Evolutionary conservation across 2,329 filamentous ascomycete species (phyloP).

Genomic region (Pestalotiopsis sp.): DNA sequence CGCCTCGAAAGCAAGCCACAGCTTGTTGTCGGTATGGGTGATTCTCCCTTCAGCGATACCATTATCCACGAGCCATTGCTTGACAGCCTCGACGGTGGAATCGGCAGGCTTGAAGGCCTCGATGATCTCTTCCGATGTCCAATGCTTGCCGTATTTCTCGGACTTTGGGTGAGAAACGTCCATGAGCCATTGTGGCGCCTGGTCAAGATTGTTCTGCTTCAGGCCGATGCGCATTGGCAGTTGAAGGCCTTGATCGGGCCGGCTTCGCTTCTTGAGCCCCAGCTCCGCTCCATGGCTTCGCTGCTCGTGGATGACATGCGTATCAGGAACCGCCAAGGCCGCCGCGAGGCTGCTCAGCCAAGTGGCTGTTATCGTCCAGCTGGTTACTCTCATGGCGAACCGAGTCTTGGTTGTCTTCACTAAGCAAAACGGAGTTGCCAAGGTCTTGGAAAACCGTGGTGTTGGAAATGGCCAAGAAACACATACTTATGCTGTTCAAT

Average conservation of each 20-base stretch:
- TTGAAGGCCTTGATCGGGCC: not conserved
- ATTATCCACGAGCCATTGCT: slow-evolving; percentile 5
- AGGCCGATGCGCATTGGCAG: slow-evolving; percentile 37
- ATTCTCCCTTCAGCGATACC: slow-evolving; percentile 6
- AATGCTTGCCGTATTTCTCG: slow-evolving; percentile 9
- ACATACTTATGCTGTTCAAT: not conserved
- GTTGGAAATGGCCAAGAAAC: not conserved
- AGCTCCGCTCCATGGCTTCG: not conserved
- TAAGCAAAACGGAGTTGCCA: not conserved
- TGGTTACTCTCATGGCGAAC: slow-evolving; percentile 4
- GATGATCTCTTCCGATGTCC: slow-evolving; percentile 5
- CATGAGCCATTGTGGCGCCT: slow-evolving; percentile 8
- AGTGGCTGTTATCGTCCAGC: not conserved
- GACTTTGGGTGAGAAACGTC: slow-evolving; percentile 3
- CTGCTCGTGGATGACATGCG: slow-evolving; percentile 9
- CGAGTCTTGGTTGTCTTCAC: not conserved
- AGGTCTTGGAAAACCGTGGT: slow-evolving; percentile 1
- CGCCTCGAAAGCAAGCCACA: slow-evolving; percentile 8
- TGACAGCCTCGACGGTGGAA: slow-evolving; percentile 4
- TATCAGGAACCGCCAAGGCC: not conserved
- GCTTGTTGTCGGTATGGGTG: slow-evolving; percentile 5
- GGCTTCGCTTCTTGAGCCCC: not conserved
- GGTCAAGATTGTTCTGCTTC: slow-evolving; percentile 30
- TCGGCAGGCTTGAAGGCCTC: slow-evolving; percentile 5
- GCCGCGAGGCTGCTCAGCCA: slow-evolving; percentile 6